Conservation (phyloP, 805 yeast genomes). For the Candida nitratophila region DNA sequence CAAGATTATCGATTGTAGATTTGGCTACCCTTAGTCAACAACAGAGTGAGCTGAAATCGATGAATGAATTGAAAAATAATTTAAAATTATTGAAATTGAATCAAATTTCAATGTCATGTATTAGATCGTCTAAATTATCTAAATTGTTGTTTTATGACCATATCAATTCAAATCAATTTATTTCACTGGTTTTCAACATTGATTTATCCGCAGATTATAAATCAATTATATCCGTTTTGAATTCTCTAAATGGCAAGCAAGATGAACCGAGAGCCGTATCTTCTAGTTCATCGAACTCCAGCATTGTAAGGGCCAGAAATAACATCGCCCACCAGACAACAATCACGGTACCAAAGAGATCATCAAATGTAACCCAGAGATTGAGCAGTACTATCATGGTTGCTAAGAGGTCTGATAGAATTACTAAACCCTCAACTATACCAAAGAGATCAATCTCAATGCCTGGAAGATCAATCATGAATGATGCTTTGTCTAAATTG, state of each 20-base stretch:
- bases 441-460: neutral
- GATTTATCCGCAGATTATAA: slow-evolving; percentile 29
- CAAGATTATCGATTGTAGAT: slow-evolving; percentile 43
- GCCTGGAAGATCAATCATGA: neutral
- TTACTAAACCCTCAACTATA: no score
- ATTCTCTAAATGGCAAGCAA: neutral
- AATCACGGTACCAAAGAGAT: no score
- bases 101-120: slow-evolving; percentile 31
- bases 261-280: no score
- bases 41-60: slow-evolving; percentile 37
- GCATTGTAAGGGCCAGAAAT: neutral
- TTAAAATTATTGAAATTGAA: slow-evolving; percentile 32
- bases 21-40: slow-evolving; percentile 48
- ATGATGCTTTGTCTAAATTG: neutral
- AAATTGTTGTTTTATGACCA: slow-evolving; percentile 41
- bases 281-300: slow-evolving; percentile 4
- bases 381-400: no score
- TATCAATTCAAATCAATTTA: slow-evolving; percentile 23
- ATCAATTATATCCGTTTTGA: neutral
- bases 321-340: no score
- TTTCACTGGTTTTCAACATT: slow-evolving; percentile 30
- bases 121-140: slow-evolving; percentile 43
- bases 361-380: no score
- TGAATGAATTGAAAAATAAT: slow-evolving; percentile 44
- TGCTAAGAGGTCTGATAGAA: no score